These are phyloP conservation scores for Fistulifera solaris DNA, from an alignment of 108 stramenopile species.

Conservation along the genomic window DNA sequence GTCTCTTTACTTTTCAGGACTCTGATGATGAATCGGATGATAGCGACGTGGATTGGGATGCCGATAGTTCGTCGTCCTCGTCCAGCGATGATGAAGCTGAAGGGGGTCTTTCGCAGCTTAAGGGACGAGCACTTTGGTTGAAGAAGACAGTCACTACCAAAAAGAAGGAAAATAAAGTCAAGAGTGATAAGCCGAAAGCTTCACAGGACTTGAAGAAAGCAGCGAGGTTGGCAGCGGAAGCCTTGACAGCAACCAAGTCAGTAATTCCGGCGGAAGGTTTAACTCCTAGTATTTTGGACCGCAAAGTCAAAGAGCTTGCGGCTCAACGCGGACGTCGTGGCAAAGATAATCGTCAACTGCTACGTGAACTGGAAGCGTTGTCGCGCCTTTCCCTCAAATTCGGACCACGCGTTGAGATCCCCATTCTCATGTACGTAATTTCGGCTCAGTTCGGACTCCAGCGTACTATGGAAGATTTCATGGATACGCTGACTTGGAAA, in stretches of 20 bases:
- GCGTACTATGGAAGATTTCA: slow-evolving; percentile 93
- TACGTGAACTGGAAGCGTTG: slow-evolving; percentile 83
- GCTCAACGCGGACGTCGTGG: slow-evolving; percentile 84
- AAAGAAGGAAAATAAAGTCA: slow-evolving; percentile 67
- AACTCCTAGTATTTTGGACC: slow-evolving; percentile 56
- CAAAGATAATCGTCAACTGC: slow-evolving; percentile 59
- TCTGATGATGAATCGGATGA: slow-evolving; percentile 42
- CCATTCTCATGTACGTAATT: slow-evolving; percentile 92
- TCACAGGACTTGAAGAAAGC: slow-evolving; percentile 33
- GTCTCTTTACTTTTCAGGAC: slow-evolving; percentile 2
- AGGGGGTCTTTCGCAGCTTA: slow-evolving; percentile 59
- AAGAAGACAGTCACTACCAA: slow-evolving; percentile 77
- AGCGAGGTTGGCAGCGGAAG: slow-evolving; percentile 25
- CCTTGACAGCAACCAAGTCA: slow-evolving; percentile 40
- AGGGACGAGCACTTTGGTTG: slow-evolving; percentile 95
- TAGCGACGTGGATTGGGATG: slow-evolving; percentile 37
- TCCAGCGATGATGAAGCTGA: slow-evolving; percentile 45
- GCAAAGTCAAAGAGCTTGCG: slow-evolving; percentile 81
- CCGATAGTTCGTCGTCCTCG: slow-evolving; percentile 32
- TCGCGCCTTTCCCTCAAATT: slow-evolving; percentile 65
- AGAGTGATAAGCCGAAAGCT: slow-evolving; percentile 32
- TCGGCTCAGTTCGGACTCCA: slow-evolving; percentile 89
- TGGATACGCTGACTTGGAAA: slow-evolving; percentile 91
- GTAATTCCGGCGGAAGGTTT: slow-evolving; percentile 53
- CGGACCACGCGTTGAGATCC: slow-evolving; percentile 88